Base-by-base conservation (phyloP, 179 eudicot genomes). In the Nepenthes alata region DNA sequence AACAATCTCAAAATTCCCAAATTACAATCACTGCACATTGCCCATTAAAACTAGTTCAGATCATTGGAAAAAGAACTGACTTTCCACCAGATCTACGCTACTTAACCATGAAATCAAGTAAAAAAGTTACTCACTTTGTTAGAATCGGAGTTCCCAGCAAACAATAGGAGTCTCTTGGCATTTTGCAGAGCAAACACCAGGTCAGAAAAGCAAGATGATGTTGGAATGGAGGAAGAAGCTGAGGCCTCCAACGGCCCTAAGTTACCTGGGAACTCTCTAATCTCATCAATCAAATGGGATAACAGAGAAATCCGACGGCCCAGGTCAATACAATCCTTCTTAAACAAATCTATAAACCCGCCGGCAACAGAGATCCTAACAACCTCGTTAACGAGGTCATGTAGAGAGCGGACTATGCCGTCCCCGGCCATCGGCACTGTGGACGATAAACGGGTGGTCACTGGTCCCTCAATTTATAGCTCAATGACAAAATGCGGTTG, bases 301-400 rank as follows among this genome's bases (percentile, higher is more conserved):
- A 79, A 53, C 1, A 79, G 60, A 1, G 80, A 79, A 72, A 79
- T 64, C 63, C 83, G 61, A 55, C 83, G 80, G 61, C 69, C 57
- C 3, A 79, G 80, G 72, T 79, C 77, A 53, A 64, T 79, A 53
- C 83, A 79, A 55, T 79, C 83, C 67, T 79, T 79, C 52, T 60
- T 75, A 47, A 79, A 72, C 16, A 65, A 47, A 15, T 72, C 75
- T 6, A 2, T 34, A 41, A 75, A 79, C 7, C 60, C 60, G 1
- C 67, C 72, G 49, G 48, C 59, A 6, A 16, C 15, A 15, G 73
- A 63, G 53, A 75, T 63, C 25, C 39, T 39, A 0, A 58, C 72
- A 12, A 75, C 51, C 36, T 79, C 80, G 54, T 67, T 57, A 1
- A 79, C 67, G 2, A 75, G 55, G 7, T 52, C 66, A 35, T 56